phyloP scores from a whole-genome alignment of 2,329 filamentous ascomycete genomes.

The Bertia moriformis region DNA sequence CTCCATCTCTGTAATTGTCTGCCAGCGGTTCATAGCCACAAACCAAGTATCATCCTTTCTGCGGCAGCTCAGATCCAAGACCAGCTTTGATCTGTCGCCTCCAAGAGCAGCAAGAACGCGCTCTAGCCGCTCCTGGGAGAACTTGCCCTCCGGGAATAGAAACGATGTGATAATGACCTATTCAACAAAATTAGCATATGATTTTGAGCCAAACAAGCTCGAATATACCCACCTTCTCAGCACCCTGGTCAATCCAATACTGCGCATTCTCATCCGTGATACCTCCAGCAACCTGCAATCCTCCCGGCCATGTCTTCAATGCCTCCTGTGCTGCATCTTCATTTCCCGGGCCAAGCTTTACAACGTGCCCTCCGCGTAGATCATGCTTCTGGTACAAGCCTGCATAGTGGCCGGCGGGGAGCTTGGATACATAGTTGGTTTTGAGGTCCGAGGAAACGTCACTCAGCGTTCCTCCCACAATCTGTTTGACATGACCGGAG shows the following conservation, averaged over 20 bases:
- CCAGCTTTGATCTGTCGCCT: conserved; percentile 41
- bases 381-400: conserved; percentile 39
- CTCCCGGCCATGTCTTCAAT: conserved; percentile 36
- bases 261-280: conserved; percentile 46
- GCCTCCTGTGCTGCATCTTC: conserved; percentile 43
- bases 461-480: conserved; percentile 47
- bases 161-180: conserved; percentile 56
- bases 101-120: conserved; percentile 35
- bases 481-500: conserved; percentile 52
- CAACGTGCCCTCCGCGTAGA: conserved; percentile 45
- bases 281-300: conserved; percentile 48
- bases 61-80: conserved; percentile 53
- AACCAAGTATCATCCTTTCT: conserved; percentile 42
- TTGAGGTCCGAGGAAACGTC: conserved; percentile 29
- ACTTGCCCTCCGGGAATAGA: conserved; percentile 44
- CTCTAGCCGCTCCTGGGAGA: conserved; percentile 38
- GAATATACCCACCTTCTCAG: conserved; percentile 37
- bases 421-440: conserved; percentile 49
- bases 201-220: conserved; percentile 2
- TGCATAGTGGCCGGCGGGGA: conserved; percentile 45
- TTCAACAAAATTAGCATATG: conserved; percentile 2
- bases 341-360: conserved; percentile 52
- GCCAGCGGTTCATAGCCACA: conserved; percentile 56
- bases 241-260: conserved; percentile 45
- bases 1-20: conserved; percentile 54